A percentile compares a stretch with the other conserved stretches of the same genome.
Conservation (phyloP, 176 grass and related monocot genomes). For the Aegilops longissima region DNA sequence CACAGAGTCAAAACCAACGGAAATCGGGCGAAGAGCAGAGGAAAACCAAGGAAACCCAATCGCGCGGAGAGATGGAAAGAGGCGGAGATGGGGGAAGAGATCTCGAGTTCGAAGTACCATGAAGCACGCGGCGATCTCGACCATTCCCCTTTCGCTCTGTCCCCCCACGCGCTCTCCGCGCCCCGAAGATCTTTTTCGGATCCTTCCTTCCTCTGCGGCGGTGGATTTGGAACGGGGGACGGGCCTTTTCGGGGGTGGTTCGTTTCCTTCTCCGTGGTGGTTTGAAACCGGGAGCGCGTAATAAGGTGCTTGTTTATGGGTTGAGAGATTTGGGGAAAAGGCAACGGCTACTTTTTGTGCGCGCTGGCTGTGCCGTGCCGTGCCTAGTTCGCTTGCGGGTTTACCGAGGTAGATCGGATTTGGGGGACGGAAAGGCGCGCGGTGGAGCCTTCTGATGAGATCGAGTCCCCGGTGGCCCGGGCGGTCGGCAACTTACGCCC, state of each 20-base stretch:
- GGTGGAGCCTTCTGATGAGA: conserved; percentile 1
- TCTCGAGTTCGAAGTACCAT: conserved; percentile 33
- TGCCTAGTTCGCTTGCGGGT: neutral
- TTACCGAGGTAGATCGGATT: conserved; percentile 45
- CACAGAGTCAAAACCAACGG: neutral
- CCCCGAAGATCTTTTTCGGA: neutral
- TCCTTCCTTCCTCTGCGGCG: neutral
- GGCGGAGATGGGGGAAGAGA: neutral
- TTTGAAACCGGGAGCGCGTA: conserved; percentile 33
- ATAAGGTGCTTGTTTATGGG: neutral
- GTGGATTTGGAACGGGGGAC: neutral
- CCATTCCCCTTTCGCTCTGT: neutral
- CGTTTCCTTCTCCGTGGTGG: neutral
- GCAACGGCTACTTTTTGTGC: conserved; percentile 49
- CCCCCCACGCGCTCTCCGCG: neutral
- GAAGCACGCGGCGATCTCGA: conserved; percentile 37
- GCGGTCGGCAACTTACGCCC: too few relatives aligned
- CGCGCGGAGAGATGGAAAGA: neutral
- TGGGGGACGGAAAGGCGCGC: conserved; percentile 1
- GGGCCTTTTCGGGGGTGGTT: neutral
- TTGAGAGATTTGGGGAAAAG: neutral
- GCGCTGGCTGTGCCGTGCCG: neutral
- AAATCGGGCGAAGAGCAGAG: neutral
- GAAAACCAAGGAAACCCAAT: neutral
- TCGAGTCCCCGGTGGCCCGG: too few relatives aligned